These are phyloP conservation scores for Sideroxylon spinosum DNA, from an alignment of 179 eudicot genomes.

Conservation along the genomic window DNA sequence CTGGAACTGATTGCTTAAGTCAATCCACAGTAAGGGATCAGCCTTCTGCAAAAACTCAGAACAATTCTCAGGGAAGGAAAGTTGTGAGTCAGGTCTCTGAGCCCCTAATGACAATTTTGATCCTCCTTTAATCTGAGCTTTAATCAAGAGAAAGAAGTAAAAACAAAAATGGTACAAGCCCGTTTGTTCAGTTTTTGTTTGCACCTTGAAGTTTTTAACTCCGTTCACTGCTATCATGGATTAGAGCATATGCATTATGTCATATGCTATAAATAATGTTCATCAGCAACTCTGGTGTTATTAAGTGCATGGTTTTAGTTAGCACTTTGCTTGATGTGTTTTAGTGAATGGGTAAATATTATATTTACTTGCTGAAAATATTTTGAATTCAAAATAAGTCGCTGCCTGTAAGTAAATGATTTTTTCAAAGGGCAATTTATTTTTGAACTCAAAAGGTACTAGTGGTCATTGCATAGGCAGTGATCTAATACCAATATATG, in stretches of 20 bases:
- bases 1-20: constrained; percentile 2
- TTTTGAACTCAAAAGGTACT: neutral
- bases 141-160: neutral
- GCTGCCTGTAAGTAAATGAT: neutral
- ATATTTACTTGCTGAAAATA: neutral
- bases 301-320: neutral
- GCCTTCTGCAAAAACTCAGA: constrained; percentile 13
- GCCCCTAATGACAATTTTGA: neutral
- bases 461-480: neutral
- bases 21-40: constrained; percentile 16
- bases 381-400: neutral
- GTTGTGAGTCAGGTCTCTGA: constrained; percentile 23
- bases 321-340: neutral
- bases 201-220: neutral
- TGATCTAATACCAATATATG: neutral
- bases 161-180: neutral
- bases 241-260: neutral
- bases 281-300: neutral
- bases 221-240: neutral
- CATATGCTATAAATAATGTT: neutral
- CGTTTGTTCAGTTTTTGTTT: neutral
- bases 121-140: no score
- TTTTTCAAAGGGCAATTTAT: neutral
- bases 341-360: neutral
- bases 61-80: constrained; percentile 21